Base-by-base conservation (phyloP, 305 asterid genomes). In the Coffea humblotiana region DNA sequence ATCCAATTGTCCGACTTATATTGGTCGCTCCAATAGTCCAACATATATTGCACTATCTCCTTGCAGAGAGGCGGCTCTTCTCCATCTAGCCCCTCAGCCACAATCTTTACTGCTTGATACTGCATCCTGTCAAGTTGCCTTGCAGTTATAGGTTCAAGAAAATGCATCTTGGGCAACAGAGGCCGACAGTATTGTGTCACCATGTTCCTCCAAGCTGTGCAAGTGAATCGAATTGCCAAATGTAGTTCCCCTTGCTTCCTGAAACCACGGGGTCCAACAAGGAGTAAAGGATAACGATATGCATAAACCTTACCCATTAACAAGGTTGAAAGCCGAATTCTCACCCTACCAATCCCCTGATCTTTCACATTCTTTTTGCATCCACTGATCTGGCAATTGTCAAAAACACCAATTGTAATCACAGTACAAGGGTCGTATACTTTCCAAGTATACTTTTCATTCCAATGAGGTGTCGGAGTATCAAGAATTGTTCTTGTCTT, bases 361-460 rank as follows among this genome's bases (percentile, higher is more conserved):
- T 96, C 99, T 78, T 80, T 91, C 2, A 85, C 83, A 6, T 90
- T 93, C 18, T 89, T 90, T 37, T 83, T 87, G 74, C 76, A 78
- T 18, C 96, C 97, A 81, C 85, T 88, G 78, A 91, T 82, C 85
- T 94, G 98, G 89, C 97, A 88, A 74, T 93, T 93, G 80, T 96
- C 97, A n/a, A 96, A 96, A 25, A 96, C 99, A 15, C 97, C 99
- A 52, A 96, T 81, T 2, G 98, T 94, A 51, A 96, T 89, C 9
- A 96, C 99, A 6, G 99, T 94, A 68, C 97, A 94, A 0, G 94
- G 93, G 79, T 96, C 99, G 32, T 86, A 80, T 4, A 96, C 98
- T 84, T 96, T 97, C 99, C 99, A 96, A 1, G 98, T 94, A 66
- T 92, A 96, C 90, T 96, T 98, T 85, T 94, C 99, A 78, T 94